Conservation (phyloP, 176 grass and related monocot species). For the Cymbopogon citratus region DNA sequence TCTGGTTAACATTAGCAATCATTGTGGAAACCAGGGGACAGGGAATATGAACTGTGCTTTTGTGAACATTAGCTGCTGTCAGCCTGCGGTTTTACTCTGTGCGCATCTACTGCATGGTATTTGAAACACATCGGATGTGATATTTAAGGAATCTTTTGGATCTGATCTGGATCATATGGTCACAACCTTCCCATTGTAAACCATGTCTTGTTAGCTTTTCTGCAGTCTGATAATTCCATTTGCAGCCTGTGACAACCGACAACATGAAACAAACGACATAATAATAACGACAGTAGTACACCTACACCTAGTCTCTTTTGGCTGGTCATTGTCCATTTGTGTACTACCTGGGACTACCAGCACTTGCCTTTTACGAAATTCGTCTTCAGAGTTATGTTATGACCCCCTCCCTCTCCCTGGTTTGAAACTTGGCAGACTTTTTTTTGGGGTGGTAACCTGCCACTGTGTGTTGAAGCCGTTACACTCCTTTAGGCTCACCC, state of each 20-base stretch:
- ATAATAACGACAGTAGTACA: neutral
- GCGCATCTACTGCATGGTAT: neutral
- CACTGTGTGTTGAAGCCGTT: no score
- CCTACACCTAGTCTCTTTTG: neutral
- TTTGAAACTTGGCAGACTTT: no score
- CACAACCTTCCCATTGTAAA: neutral
- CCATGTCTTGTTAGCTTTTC: constrained; percentile 1
- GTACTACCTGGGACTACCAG: neutral
- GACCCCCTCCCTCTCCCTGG: no score
- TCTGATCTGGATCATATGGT: constrained; percentile 2
- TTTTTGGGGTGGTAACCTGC: no score
- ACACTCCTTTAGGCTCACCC: neutral
- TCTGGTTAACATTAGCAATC: neutral
- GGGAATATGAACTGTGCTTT: neutral
- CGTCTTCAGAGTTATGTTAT: constrained; percentile 4
- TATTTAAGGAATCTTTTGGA: constrained; percentile 23
- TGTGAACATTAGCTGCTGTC: neutral
- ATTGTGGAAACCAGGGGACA: neutral
- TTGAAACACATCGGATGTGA: neutral
- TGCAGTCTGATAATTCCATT: constrained; percentile 13
- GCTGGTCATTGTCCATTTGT: neutral
- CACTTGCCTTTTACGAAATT: neutral
- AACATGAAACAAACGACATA: constrained; percentile 13
- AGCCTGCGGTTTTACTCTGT: neutral
- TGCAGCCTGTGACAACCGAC: constrained; percentile 8